phyloP scores from a whole-genome alignment of 768 basidiomycete species.

The Lepiota subincarnata region DNA sequence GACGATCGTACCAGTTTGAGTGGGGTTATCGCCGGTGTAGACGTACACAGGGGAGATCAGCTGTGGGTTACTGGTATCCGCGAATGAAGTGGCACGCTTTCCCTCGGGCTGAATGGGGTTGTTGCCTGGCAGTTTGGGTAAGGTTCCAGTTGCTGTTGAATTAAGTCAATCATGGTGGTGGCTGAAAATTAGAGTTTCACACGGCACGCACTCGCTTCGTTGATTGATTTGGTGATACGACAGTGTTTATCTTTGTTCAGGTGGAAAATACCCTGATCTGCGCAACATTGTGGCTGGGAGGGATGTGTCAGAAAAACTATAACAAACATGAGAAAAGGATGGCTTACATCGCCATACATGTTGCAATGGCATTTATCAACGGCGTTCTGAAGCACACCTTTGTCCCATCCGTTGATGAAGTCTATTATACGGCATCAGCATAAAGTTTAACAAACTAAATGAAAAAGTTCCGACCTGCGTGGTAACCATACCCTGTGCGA shows the following conservation, averaged over 20 bases:
- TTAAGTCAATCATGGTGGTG: background rate
- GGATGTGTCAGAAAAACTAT: conserved; percentile 7
- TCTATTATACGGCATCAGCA: conserved; percentile 24
- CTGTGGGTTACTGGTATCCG: conserved; percentile 32
- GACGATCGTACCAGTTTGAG: conserved; percentile 30
- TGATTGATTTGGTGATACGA: conserved; percentile 40
- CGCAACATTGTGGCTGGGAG: conserved; percentile 41
- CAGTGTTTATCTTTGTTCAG: conserved; percentile 37
- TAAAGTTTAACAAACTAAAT: background rate
- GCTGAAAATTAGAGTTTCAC: background rate
- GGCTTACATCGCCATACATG: conserved; percentile 36
- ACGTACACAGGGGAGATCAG: conserved; percentile 41
- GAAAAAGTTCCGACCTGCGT: conserved; percentile 37
- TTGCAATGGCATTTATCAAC: conserved; percentile 52
- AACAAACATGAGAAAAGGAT: background rate
- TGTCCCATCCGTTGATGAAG: conserved; percentile 61
- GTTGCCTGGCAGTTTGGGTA: conserved; percentile 47
- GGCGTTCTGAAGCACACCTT: conserved; percentile 48
- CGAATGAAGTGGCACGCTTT: conserved; percentile 26
- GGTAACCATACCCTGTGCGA: conserved; percentile 58
- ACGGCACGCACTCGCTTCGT: conserved; percentile 39
- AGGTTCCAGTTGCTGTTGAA: conserved; percentile 39
- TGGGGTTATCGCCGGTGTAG: conserved; percentile 39
- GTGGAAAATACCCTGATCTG: conserved; percentile 38
- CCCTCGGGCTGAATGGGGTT: conserved; percentile 44